Evolutionary conservation across 345 rosid genomes (phyloP).

Genomic region (Xanthoceras sorbifolium): DNA sequence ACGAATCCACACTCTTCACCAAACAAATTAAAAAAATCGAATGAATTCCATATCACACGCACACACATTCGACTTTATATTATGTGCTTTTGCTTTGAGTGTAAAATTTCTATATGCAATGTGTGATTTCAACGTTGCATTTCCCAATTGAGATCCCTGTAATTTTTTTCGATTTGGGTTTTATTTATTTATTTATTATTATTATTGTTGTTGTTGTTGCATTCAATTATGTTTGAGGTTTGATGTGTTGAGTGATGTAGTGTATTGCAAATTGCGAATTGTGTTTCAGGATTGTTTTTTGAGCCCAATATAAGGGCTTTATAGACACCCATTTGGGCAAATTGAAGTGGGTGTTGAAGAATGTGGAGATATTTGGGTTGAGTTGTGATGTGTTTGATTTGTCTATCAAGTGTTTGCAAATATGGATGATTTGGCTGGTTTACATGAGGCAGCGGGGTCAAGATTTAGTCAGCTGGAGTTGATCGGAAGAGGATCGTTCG

Average conservation of each 20-base stretch:
- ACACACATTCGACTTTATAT: not conserved
- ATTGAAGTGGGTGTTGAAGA: slow-evolving; percentile 23
- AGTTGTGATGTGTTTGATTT: slow-evolving; percentile 5
- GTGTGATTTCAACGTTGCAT: slow-evolving; percentile 1
- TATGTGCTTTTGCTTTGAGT: slow-evolving; percentile 49
- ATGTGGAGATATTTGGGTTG: slow-evolving; percentile 24
- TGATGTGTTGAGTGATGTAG: slow-evolving; percentile 11
- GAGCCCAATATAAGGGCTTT: slow-evolving; percentile 14
- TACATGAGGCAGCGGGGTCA: slow-evolving; percentile 75
- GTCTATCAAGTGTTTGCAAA: slow-evolving; percentile 20
- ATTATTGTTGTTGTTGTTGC: not conserved
- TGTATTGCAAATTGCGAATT: slow-evolving; percentile 6
- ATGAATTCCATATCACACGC: not conserved
- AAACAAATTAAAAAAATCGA: slow-evolving; percentile 22
- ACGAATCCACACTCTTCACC: slow-evolving; percentile 42
- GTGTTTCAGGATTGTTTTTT: slow-evolving; percentile 34
- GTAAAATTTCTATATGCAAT: slow-evolving; percentile 30
- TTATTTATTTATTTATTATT: not conserved
- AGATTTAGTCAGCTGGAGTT: slow-evolving; percentile 85
- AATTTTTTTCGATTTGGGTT: slow-evolving; percentile 14
- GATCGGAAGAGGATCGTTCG: slow-evolving; percentile 97
- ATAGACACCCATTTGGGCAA: slow-evolving; percentile 24
- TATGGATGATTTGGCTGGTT: slow-evolving; percentile 84
- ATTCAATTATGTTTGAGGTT: slow-evolving; percentile 16
- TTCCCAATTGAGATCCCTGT: not conserved